These are phyloP conservation scores for Pseudocercospora pini-densiflorae DNA, from an alignment of 2,329 filamentous ascomycete genomes.

Conservation along the genomic window DNA sequence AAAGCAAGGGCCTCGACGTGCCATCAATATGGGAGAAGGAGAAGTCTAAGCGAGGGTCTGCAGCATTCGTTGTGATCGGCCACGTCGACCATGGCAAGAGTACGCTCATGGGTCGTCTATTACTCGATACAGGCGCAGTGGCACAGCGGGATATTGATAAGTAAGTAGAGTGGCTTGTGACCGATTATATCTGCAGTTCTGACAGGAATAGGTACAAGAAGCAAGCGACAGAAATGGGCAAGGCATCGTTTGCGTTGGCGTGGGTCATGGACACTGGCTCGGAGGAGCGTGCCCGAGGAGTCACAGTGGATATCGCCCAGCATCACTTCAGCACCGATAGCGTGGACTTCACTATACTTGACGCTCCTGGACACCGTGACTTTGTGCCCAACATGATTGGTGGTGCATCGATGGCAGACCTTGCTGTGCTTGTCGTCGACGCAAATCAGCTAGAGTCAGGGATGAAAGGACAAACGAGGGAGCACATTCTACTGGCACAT, in stretches of 20 bases:
- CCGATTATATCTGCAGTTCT: slow-evolving; percentile 1
- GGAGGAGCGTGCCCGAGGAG: slow-evolving; percentile 86
- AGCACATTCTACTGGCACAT: slow-evolving; percentile 86
- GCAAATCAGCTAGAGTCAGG: slow-evolving; percentile 94
- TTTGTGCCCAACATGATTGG: slow-evolving; percentile 99
- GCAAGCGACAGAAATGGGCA: slow-evolving; percentile 89
- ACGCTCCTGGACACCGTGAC: slow-evolving; percentile 91
- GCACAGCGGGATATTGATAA: slow-evolving; percentile 88
- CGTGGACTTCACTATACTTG: slow-evolving; percentile 89
- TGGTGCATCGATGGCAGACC: slow-evolving; percentile 92
- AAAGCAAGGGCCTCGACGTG: slow-evolving; percentile 82
- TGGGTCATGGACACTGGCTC: slow-evolving; percentile 95
- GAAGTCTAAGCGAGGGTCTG: slow-evolving; percentile 32
- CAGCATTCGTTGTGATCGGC: slow-evolving; percentile 58
- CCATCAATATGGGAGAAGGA: slow-evolving; percentile 36
- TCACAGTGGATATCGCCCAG: slow-evolving; percentile 96
- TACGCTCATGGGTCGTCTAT: slow-evolving; percentile 92
- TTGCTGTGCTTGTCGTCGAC: slow-evolving; percentile 93
- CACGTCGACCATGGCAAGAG: slow-evolving; percentile 98
- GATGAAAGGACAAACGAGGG: slow-evolving; percentile 88
- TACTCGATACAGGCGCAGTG: slow-evolving; percentile 86
- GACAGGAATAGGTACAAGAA: slow-evolving; percentile 48
- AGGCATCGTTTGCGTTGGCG: slow-evolving; percentile 92
- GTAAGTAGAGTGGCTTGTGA: slow-evolving; percentile 20
- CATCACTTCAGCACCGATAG: slow-evolving; percentile 91